Conservation (phyloP, 345 rosid species). For the Brassica carinata region DNA sequence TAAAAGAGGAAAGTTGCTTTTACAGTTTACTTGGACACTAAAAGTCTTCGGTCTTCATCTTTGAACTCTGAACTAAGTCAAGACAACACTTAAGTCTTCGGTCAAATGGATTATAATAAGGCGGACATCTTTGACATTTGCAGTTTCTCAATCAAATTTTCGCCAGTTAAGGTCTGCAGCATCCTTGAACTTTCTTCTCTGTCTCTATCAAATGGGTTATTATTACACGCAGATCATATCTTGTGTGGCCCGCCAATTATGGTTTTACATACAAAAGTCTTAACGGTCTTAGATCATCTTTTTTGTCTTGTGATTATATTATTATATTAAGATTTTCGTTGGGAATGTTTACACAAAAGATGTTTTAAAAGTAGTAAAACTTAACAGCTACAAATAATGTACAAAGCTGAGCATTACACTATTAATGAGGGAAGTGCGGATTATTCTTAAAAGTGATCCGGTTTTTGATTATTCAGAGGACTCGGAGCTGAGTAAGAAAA, state of each 20-base stretch:
- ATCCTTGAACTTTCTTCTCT: neutral
- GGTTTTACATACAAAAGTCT: neutral
- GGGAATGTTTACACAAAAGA: neutral
- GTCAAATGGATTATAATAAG: neutral
- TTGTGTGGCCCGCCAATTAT: neutral
- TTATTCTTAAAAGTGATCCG: constrained; percentile 24
- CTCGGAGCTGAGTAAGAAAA: constrained; percentile 75
- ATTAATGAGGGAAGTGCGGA: neutral
- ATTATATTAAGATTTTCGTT: neutral
- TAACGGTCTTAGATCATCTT: neutral
- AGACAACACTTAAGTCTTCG: neutral
- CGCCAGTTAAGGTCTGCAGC: neutral
- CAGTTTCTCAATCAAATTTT: neutral
- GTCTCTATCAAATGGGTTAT: neutral
- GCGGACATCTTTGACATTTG: neutral
- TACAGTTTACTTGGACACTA: neutral
- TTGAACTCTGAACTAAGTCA: neutral
- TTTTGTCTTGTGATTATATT: neutral
- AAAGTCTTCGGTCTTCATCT: neutral
- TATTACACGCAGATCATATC: neutral
- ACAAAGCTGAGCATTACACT: neutral
- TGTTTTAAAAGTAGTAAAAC: neutral
- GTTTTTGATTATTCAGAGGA: constrained; percentile 45
- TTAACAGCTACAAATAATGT: neutral
- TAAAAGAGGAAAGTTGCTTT: neutral